These are phyloP conservation scores for Aspergillus novoparasiticus DNA, from an alignment of 2,329 filamentous ascomycete genomes.

Conservation along the genomic window DNA sequence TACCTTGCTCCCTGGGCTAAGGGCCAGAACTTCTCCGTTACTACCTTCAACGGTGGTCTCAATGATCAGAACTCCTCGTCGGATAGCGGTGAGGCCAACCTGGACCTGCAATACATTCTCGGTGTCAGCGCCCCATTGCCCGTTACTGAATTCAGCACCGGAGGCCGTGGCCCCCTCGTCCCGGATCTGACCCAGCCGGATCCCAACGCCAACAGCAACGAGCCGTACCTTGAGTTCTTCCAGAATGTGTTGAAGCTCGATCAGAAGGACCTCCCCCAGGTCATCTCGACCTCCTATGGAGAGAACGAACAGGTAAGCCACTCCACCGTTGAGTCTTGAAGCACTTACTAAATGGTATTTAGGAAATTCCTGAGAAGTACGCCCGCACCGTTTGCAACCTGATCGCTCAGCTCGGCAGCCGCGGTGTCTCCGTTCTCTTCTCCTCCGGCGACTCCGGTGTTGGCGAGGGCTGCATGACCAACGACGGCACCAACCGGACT, in stretches of 20 bases:
- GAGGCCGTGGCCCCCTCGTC: slow-evolving; percentile 49
- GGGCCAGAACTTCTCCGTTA: slow-evolving; percentile 49
- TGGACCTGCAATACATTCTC: slow-evolving; percentile 54
- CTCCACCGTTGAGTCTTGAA: no score
- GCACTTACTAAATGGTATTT: neutral
- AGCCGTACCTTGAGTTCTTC: slow-evolving; percentile 47
- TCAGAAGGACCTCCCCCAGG: slow-evolving; percentile 35
- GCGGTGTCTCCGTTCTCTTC: slow-evolving; percentile 52
- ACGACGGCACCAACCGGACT: slow-evolving; percentile 38
- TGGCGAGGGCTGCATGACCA: slow-evolving; percentile 36
- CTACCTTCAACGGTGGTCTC: slow-evolving; percentile 45
- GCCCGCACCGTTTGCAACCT: slow-evolving; percentile 45
- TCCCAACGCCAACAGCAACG: slow-evolving; percentile 46
- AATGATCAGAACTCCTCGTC: slow-evolving; percentile 38
- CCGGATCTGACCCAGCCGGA: slow-evolving; percentile 52
- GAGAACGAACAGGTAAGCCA: slow-evolving; percentile 42
- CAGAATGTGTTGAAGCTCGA: slow-evolving; percentile 35
- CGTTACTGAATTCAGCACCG: slow-evolving; percentile 51
- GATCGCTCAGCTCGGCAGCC: slow-evolving; percentile 53
- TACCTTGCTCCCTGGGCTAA: slow-evolving; percentile 43
- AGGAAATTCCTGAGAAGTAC: slow-evolving; percentile 40
- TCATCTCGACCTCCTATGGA: slow-evolving; percentile 45
- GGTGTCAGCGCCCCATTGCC: slow-evolving; percentile 48
- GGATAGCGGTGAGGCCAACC: slow-evolving; percentile 52
- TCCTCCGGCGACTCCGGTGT: slow-evolving; percentile 55